These are phyloP conservation scores for Salvia hispanica DNA, from an alignment of 257 asterid genomes.

Conservation along the genomic window DNA sequence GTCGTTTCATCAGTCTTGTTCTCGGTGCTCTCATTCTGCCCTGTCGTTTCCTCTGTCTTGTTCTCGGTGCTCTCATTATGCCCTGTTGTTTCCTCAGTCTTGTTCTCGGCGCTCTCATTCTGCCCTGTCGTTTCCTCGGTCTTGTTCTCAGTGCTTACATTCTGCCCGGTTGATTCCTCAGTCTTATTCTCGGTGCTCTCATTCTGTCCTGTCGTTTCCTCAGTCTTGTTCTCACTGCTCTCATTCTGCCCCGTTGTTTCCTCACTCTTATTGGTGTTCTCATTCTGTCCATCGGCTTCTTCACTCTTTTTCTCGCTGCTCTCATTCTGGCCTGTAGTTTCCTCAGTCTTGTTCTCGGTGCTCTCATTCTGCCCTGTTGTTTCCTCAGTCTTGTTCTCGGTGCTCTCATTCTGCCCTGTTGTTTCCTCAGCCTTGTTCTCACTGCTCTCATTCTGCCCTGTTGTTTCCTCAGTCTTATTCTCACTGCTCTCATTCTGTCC, in stretches of 20 bases:
- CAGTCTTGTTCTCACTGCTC: neutral
- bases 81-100: neutral
- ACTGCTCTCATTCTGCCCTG: neutral
- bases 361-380: neutral
- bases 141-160: neutral
- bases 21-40: neutral
- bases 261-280: neutral
- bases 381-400: neutral
- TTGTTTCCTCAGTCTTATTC: neutral
- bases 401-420: neutral
- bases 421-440: slow-evolving; percentile 8
- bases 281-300: neutral
- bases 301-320: neutral
- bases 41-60: neutral
- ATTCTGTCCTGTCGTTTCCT: neutral
- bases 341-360: neutral
- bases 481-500: neutral
- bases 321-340: neutral
- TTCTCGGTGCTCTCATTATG: slow-evolving; percentile 12
- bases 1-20: neutral
- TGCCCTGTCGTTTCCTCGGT: neutral
- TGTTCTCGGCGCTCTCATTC: slow-evolving; percentile 11
- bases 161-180: neutral
- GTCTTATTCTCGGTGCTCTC: neutral
- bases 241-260: neutral